A percentile compares a stretch with the other conserved stretches of the same genome.
Evolutionary conservation across 352 stramenopile species (phyloP).

Genomic region (Phytopythium vexans): DNA sequence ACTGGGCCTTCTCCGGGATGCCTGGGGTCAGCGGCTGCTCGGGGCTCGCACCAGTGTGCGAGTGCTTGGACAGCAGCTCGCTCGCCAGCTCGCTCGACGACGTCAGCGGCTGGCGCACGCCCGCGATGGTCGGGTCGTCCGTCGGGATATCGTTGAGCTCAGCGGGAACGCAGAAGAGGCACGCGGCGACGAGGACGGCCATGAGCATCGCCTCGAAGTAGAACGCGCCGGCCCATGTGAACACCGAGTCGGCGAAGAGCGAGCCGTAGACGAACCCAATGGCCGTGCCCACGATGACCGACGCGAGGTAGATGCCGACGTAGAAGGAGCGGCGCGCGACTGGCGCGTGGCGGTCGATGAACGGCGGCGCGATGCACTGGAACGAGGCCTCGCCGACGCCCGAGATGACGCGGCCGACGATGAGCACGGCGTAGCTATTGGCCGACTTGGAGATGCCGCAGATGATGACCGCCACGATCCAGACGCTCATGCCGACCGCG

Average conservation of each 20-base stretch:
- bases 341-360: constrained; percentile 81
- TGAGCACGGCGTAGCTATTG: constrained; percentile 72
- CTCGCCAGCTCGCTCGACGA: constrained; percentile 26
- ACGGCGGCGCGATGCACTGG: constrained; percentile 80
- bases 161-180: constrained; percentile 37
- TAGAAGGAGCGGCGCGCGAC: constrained; percentile 56
- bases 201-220: constrained; percentile 81
- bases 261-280: constrained; percentile 78
- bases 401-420: constrained; percentile 72
- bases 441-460: constrained; percentile 50
- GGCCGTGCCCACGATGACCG: constrained; percentile 77
- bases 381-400: constrained; percentile 85
- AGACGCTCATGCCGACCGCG: constrained; percentile 62
- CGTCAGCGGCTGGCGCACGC: constrained; percentile 12
- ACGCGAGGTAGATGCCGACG: constrained; percentile 87
- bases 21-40: background rate
- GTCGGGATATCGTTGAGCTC: constrained; percentile 35
- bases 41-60: constrained; percentile 10
- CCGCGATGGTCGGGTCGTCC: constrained; percentile 14
- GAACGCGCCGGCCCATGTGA: constrained; percentile 75
- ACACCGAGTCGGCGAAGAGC: constrained; percentile 42
- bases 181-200: constrained; percentile 55
- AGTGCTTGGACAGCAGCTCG: constrained; percentile 23
- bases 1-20: constrained; percentile 12
- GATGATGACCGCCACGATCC: constrained; percentile 71